Evolutionary conservation across 2,329 filamentous ascomycete genomes (phyloP), one percentile per base, ranked within the genome.

Genomic region (Diaporthe citrichinensis): DNA sequence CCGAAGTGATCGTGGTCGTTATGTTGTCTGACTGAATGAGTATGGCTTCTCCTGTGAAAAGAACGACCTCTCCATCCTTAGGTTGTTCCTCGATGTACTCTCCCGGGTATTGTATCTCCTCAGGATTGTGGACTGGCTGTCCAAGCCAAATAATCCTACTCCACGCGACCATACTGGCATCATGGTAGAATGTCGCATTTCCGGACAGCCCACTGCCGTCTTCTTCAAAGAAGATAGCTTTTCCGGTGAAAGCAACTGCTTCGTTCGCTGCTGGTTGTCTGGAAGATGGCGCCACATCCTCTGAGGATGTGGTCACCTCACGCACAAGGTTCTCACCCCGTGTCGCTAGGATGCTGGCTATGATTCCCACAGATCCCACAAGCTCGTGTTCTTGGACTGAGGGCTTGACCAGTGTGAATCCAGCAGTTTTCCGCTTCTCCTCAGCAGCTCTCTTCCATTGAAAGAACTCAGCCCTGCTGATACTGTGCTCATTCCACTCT

Each of bases 401-500:
- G 1, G 10, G 5, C 0, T 6, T 39, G 20, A 20, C 20, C 20
- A 39, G 1, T 17, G 2, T 8, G 10, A 51, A 68, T 4, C 62
- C 62, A 7, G 44, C 28, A 20, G 14, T 1, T 3, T 12, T 25
- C 25, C 62, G 62, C 20, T 51, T 25, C 1, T 68, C 12, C 25
- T 68, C 62, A n/a, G 31, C 23, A 4, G 31, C 10, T 39, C 62
- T 51, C 46, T 53, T 68, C 62, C 44, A 51, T 7, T 10, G 1
- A 14, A 68, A 68, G 20, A 51, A 68, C 2, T 51, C 31, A 1
- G 14, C 20, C 3, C 62, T 68, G 31, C 14, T 12, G 1, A 62
- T 8, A 9, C 0, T 1, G 7, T 20, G 0, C 2, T 9, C 0
- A 17, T 0, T 0, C 62, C 62, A 53, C 2, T 53, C 20, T 14